Evolutionary conservation across 306 rosid genomes (phyloP), one percentile per base, ranked within the genome.

Genomic region (Dalbergia oliveri): DNA sequence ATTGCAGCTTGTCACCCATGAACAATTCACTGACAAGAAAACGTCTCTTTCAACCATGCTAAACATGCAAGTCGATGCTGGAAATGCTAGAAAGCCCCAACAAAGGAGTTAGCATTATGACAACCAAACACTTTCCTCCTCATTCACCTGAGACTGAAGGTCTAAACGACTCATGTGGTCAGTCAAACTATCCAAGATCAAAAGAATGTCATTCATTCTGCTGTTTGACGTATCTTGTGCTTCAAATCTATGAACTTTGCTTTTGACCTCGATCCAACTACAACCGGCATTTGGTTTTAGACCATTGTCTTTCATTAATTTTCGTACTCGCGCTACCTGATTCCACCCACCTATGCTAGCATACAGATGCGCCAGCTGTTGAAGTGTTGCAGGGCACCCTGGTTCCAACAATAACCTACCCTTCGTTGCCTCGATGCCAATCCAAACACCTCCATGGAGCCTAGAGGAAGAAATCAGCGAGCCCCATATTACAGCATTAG

Each of bases 401-500:
- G 92, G 94, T 83, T 91, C 91, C 79, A 90, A 80, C 15, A 73
- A 76, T 63, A 92, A 79, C 89, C 93, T 88, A 49, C 86, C 84
- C 82, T 92, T 91, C 8, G 94, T 94, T 34, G 98, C 97, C 84
- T 82, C 69, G 50, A 94, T 86, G 79, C 94, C 94, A 58, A 92
- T 72, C 93, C 88, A 82, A 44, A 94, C 88, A 41, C 78, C 83
- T 80, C 97, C 89, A 67, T 92, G 91, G 79, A 88, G 85, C 85
- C 92, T 87, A 59, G 94, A 84, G 62, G 97, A 90, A 37, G 93
- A 88, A 14, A 92, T 92, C 56, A 92, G 88, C 2, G 98, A 90
- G 50, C 97, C 98, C 97, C 97, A 94, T 45, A 92, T 83, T 13
- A 92, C 87, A 9, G 98, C 90, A 54, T 91, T 94, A 51, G 98